phyloP scores from a whole-genome alignment of 148 eudicot species.

The Rhododendron kiyosumense region DNA sequence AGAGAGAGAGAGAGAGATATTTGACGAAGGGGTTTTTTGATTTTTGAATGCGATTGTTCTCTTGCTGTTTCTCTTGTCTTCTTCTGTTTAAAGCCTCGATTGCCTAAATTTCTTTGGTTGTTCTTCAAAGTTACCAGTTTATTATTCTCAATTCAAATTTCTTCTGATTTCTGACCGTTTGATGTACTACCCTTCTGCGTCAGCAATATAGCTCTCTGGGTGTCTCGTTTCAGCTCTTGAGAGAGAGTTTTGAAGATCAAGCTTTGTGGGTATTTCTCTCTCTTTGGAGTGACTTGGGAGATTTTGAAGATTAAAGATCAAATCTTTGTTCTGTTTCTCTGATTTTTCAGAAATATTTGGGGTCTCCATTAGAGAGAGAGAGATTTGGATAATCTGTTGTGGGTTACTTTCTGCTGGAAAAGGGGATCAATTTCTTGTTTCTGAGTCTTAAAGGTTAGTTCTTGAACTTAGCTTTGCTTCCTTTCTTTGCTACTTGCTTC shows the following conservation, averaged over 20 bases:
- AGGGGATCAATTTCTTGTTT: slow-evolving; percentile 26
- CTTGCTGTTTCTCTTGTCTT: slow-evolving; percentile 1
- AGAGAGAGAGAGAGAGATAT: not conserved
- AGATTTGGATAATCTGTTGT: not conserved
- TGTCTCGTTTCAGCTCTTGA: not conserved
- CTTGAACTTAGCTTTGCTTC: slow-evolving; percentile 22
- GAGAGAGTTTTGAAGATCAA: slow-evolving; percentile 4
- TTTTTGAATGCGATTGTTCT: slow-evolving; percentile 25
- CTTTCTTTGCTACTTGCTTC: slow-evolving; percentile 5
- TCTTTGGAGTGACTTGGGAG: not conserved
- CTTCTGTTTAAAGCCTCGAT: slow-evolving; percentile 13
- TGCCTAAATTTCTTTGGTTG: not conserved
- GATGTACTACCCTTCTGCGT: not conserved
- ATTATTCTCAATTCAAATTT: slow-evolving; percentile 7
- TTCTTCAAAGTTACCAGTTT: not conserved
- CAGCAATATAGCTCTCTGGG: slow-evolving; percentile 15
- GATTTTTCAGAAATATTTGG: not conserved
- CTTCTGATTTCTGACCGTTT: slow-evolving; percentile 31
- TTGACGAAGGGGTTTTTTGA: slow-evolving; percentile 1
- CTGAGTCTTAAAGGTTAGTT: slow-evolving; percentile 45
- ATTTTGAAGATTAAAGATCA: not conserved
- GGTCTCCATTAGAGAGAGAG: not conserved
- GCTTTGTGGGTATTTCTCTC: not conserved
- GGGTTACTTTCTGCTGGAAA: slow-evolving; percentile 29
- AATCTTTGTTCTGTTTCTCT: not conserved